Conservation (phyloP, 2,329 filamentous ascomycete genomes). For the Penicillium brasilianum region DNA sequence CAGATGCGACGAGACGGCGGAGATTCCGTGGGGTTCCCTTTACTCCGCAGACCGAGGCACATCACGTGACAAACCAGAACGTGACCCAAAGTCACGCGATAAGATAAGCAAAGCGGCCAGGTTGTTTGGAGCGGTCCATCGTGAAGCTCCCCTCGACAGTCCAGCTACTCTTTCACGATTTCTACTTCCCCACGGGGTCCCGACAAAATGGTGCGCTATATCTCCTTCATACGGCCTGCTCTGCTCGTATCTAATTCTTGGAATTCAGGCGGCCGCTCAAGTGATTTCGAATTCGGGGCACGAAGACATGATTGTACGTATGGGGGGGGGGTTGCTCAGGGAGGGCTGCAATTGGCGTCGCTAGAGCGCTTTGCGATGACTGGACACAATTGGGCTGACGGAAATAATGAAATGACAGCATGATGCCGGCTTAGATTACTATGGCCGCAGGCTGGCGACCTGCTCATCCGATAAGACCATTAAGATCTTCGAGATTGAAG, state of each 20-base stretch:
- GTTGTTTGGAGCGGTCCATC: conserved; percentile 29
- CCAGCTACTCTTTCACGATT: conserved; percentile 17
- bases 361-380: not conserved
- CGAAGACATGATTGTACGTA: conserved; percentile 99
- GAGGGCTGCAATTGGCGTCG: conserved; percentile 15
- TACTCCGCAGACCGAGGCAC: conserved; percentile 27
- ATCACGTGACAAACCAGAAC: conserved; percentile 17
- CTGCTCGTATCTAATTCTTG: conserved; percentile 20
- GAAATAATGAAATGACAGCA: conserved; percentile 61
- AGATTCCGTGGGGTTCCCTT: conserved; percentile 25
- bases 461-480: conserved; percentile 98
- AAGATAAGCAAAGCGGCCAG: conserved; percentile 35
- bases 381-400: conserved; percentile 14
- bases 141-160: conserved; percentile 22
- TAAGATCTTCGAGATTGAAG: conserved; percentile 98
- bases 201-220: conserved; percentile 32
- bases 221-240: conserved; percentile 1
- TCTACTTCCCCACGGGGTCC: conserved; percentile 16
- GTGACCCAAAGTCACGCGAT: conserved; percentile 31
- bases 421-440: conserved; percentile 98
- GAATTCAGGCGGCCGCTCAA: conserved; percentile 64
- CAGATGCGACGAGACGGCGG: conserved; percentile 8
- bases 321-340: conserved; percentile 10
- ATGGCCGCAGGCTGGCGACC: conserved; percentile 91
- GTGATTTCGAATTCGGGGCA: conserved; percentile 85